phyloP scores from a whole-genome alignment of 2,329 filamentous ascomycete genomes.

The Xylaria sp. region DNA sequence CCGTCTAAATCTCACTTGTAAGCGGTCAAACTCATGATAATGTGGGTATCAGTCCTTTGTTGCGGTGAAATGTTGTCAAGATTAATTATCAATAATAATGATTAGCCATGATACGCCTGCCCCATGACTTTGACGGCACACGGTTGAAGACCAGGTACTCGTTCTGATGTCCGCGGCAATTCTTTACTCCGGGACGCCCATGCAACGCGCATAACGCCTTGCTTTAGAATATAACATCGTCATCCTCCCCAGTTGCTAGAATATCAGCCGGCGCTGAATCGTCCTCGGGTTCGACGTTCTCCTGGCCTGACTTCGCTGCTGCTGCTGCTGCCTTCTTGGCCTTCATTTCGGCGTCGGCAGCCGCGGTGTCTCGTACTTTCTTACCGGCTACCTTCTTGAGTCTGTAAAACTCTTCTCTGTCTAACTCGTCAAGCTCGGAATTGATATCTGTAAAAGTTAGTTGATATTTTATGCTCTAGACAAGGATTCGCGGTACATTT shows the following conservation, averaged over 20 bases:
- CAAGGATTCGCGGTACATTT: conserved; percentile 72
- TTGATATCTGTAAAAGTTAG: conserved; percentile 78
- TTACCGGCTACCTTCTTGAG: conserved; percentile 94
- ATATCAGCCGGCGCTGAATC: conserved; percentile 69
- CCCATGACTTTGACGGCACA: conserved; percentile 37
- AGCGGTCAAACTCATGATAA: neutral
- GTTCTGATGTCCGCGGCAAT: conserved; percentile 2
- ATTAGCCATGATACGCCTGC: conserved; percentile 33
- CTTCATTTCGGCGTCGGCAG: conserved; percentile 78
- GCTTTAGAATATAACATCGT: conserved; percentile 83
- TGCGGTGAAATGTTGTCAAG: conserved; percentile 4
- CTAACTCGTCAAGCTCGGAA: conserved; percentile 95
- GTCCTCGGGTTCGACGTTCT: conserved; percentile 53
- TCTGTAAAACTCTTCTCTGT: conserved; percentile 97
- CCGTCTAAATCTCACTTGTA: neutral
- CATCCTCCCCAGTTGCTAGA: conserved; percentile 79
- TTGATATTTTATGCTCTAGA: neutral
- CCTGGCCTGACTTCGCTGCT: conserved; percentile 50
- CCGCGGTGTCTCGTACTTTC: conserved; percentile 81
- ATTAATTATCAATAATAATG: conserved; percentile 29
- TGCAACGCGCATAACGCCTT: neutral
- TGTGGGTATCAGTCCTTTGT: neutral
- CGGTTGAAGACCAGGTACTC: conserved; percentile 1
- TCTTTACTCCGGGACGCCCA: neutral
- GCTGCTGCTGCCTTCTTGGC: conserved; percentile 69